Base-by-base conservation (phyloP, 306 rosid species). In the Acmispon strigosus region DNA sequence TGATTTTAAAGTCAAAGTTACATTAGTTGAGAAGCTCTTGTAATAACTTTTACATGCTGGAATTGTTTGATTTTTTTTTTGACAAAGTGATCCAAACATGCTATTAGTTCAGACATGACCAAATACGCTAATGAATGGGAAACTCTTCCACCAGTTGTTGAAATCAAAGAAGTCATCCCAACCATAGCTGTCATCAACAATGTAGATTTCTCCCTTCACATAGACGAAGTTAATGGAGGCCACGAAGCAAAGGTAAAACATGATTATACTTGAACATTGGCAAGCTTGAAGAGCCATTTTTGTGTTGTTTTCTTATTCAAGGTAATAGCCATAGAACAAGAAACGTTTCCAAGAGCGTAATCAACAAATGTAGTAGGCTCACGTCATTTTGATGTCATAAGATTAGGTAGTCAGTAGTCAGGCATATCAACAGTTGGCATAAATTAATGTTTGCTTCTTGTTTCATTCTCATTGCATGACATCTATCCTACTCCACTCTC, bases 401-500 rank as follows among this genome's bases (percentile, higher is more conserved):
- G 17, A 66, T 75, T 75, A 54, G 67, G 51, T 44, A 29, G 73
- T 75, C 79, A 65, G 51, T 44, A 29, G 73, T 75, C 79, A 65
- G 8, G 19, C 12, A 41, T 27, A 8, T 52, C 32, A 43, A 53
- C 11, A 69, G 18, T 34, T 39, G 13, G 8, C 37, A 68, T 51
- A 24, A 18, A 39, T 36, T 37, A 39, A 8, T 32, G 6, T 66
- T 67, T 19, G 27, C 43, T 19, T 69, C 18, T 50, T 10, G 7
- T 18, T 34, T 17, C 60, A 34, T 51, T 14, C 50, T 22, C 37
- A 3, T 29, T 48, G 48, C 22, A 32, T 12, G 10, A 22, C 24
- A 22, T 22, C 24, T 22, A 22, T 22, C 2, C 1, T 22, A 1
- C 24, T 2, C 24, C 2, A 1, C 24, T 22, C 24, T 22, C 24